phyloP scores from a whole-genome alignment of 768 basidiomycete genomes.

The Phallus indusiatus region DNA sequence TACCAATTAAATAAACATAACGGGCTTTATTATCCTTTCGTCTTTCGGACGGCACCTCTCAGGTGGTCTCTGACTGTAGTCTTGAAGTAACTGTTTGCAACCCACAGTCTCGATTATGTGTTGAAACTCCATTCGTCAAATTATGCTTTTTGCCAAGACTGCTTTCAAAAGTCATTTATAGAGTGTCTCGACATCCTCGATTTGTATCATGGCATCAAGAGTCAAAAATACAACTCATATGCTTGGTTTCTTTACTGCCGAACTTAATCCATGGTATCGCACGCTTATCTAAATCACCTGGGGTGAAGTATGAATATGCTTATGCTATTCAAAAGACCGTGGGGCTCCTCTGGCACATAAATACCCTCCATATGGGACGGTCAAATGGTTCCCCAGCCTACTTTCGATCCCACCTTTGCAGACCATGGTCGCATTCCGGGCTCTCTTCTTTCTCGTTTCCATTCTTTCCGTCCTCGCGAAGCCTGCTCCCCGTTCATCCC shows the following conservation, averaged over 20 bases:
- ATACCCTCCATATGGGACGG: conserved; percentile 8
- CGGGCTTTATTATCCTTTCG: not conserved
- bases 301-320: not conserved
- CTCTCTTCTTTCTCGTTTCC: conserved; percentile 2
- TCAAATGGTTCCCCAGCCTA: not conserved
- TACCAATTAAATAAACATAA: not conserved
- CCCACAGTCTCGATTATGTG: not conserved
- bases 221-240: not conserved
- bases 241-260: not conserved
- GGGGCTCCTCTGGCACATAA: conserved; percentile 16
- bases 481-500: not conserved
- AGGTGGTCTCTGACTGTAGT: too few relatives aligned
- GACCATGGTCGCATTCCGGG: conserved; percentile 1
- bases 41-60: not conserved
- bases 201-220: not conserved
- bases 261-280: not conserved
- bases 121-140: not conserved
- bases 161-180: not conserved
- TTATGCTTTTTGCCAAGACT: not conserved
- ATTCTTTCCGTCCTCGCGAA: not conserved
- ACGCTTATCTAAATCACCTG: not conserved
- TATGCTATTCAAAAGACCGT: not conserved
- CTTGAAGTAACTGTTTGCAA: too few relatives aligned
- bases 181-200: not conserved
- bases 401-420: not conserved